These are phyloP conservation scores for Wickerhamiella brachini DNA, from an alignment of 805 yeast species.

Conservation along the genomic window DNA sequence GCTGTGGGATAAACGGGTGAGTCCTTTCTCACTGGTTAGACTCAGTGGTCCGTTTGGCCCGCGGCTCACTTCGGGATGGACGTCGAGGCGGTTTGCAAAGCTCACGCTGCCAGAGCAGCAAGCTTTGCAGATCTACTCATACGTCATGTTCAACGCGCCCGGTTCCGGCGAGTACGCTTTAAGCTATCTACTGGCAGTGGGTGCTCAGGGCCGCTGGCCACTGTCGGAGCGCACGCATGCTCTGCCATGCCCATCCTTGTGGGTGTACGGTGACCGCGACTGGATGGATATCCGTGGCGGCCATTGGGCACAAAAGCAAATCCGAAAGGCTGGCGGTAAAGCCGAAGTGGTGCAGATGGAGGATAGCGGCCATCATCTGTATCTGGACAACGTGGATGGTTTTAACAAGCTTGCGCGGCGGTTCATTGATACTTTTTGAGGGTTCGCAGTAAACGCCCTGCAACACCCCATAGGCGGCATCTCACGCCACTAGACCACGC, in stretches of 20 bases:
- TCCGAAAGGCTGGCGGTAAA: constrained; percentile 13
- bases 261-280: constrained; percentile 76
- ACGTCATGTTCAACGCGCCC: constrained; percentile 66
- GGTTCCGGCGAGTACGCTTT: constrained; percentile 94
- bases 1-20: constrained; percentile 75
- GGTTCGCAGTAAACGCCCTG: no score
- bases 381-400: constrained; percentile 43
- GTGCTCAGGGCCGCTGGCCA: constrained; percentile 78
- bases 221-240: constrained; percentile 36
- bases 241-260: constrained; percentile 46
- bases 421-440: constrained; percentile 29
- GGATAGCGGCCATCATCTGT: constrained; percentile 62
- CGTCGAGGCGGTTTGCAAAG: constrained; percentile 61
- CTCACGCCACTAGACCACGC: no score
- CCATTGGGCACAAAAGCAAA: constrained; percentile 21
- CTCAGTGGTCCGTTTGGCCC: constrained; percentile 74
- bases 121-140: constrained; percentile 63
- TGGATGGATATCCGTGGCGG: constrained; percentile 48
- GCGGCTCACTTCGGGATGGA: constrained; percentile 78
- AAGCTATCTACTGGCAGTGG: constrained; percentile 73
- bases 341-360: constrained; percentile 27
- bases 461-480: not conserved
- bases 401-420: constrained; percentile 38
- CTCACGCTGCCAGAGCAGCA: constrained; percentile 32
- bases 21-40: constrained; percentile 76